Base-by-base conservation (phyloP, 176 grass and related monocot genomes). In the Puya raimondii region DNA sequence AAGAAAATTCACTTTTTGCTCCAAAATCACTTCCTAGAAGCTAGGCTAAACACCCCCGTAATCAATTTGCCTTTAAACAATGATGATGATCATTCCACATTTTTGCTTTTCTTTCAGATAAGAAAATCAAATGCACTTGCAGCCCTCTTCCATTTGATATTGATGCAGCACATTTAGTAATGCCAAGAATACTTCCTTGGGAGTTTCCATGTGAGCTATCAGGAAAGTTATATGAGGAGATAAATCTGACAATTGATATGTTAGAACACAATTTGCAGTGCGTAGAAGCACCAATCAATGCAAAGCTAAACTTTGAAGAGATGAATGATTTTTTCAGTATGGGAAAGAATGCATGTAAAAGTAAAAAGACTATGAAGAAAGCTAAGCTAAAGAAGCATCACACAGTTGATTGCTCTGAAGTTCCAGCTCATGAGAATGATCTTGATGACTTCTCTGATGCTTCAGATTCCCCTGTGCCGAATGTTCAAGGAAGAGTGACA, bases 161-260 rank as follows among this genome's bases (percentile, higher is more conserved):
- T 23, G 78, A 86, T 64, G 79, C 83, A 74, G 69, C 73, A 63
- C 74, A 86, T 72, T 67, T 56, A 64, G 69, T 85, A 71, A 47
- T 97, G 58, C 86, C 89, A 84, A 87, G 69, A 77, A 47, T 84
- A 70, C 51, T 92, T 74, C 86, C 81, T 21, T 87, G 80, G 84
- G 81, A 70, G 15, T 97, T 97, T 15, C 84, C 70, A 47, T 92
- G 84, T 89, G 85, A 97, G 66, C 72, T 97, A 74, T 90, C 93
- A 81, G 86, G 90, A 79, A 85, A 77, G 77, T 57, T 92, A 61
- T 76, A 10, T 25, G 78, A 76, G 25, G 93, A 97, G 73, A 74
- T 97, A 71, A 82, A 80, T 15, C 86, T 87, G 83, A 83, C 84
- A 75, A 87, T 97, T n/a, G 64, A 67, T 74, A 81, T 72, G 65